A percentile compares a stretch with the other conserved stretches of the same genome.
Conservation (phyloP, 176 grass and related monocot genomes). For the Carex cristatella region DNA sequence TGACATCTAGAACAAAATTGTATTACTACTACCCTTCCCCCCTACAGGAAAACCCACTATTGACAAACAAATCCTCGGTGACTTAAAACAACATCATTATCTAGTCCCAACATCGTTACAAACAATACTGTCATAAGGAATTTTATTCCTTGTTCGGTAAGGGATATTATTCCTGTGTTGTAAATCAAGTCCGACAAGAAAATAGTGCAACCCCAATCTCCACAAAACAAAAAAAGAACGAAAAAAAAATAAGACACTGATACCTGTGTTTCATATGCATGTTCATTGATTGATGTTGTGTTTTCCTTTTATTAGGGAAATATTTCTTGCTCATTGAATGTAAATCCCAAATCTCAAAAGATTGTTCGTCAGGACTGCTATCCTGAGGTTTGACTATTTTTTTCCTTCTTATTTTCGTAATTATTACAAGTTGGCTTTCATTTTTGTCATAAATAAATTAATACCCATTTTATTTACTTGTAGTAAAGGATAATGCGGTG, state of each 20-base stretch:
- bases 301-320: slow-evolving; percentile 10
- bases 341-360: slow-evolving; percentile 18
- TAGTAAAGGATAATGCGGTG: not conserved
- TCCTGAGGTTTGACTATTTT: slow-evolving; percentile 14
- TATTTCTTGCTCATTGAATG: slow-evolving; percentile 27
- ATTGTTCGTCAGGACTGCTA: slow-evolving; percentile 27
- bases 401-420: not conserved
- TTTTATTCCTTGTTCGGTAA: not conserved
- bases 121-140: not conserved
- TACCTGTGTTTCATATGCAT: not conserved
- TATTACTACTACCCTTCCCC: not conserved
- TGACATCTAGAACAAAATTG: not conserved
- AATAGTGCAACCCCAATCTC: not conserved
- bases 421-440: not conserved
- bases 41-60: not conserved
- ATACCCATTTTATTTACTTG: not conserved
- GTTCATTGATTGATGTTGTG: not conserved
- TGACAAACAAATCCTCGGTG: not conserved
- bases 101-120: not conserved
- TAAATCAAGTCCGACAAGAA: not conserved
- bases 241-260: too few relatives aligned
- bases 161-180: not conserved
- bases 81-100: not conserved
- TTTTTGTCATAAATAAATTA: not conserved
- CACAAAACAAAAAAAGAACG: not conserved